Evolutionary conservation across 176 grass and related monocot genomes (phyloP).

Genomic region (Neostapfia colusana): DNA sequence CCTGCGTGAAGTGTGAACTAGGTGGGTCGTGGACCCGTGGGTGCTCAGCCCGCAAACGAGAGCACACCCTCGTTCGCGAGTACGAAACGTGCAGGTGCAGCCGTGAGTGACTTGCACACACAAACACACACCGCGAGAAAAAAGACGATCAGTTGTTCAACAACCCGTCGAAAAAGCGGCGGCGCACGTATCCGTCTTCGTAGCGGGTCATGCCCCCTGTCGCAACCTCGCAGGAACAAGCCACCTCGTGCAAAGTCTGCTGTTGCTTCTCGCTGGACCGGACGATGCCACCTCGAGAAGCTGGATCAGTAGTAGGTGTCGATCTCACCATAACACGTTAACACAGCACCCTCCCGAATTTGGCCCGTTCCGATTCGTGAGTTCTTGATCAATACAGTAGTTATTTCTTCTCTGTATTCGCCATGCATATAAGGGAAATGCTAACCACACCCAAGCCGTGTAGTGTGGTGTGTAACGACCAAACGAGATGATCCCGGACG

Average conservation of each 20-base stretch:
- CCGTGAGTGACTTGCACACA: background rate
- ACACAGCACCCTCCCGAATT: background rate
- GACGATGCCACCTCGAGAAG: too few species aligned
- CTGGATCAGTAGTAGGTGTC: too few species aligned
- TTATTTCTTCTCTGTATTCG: background rate
- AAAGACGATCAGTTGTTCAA: background rate
- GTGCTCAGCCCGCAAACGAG: background rate
- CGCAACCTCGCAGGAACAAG: background rate
- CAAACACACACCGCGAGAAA: background rate
- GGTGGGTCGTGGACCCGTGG: background rate
- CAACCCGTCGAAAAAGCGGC: slow-evolving; percentile 20
- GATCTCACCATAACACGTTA: too few species aligned
- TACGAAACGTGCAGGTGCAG: background rate
- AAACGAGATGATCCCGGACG: background rate
- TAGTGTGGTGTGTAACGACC: background rate
- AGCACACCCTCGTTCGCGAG: background rate
- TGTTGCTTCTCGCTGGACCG: too few species aligned
- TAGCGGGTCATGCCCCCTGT: background rate
- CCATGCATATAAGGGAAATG: background rate
- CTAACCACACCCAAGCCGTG: background rate
- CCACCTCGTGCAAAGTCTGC: background rate
- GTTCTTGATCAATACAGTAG: background rate
- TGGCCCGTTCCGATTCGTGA: background rate
- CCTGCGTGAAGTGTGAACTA: background rate
- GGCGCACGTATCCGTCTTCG: background rate